Percentiles rank a stretch among this genome's conserved stretches.
phyloP scores from a whole-genome alignment of 169 alveolate genomes.

The Plasmodium sp. region DNA sequence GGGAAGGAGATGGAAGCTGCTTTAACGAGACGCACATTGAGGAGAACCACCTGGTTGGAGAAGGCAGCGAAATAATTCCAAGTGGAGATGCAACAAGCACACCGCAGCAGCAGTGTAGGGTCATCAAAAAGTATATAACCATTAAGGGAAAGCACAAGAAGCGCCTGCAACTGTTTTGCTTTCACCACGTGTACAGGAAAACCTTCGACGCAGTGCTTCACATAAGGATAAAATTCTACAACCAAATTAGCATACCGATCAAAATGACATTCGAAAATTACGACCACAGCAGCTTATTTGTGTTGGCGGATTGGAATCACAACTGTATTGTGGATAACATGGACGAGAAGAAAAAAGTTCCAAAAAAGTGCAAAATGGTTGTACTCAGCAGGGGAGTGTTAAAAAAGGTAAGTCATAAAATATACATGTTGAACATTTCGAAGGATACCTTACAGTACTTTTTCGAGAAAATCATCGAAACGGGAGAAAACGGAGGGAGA shows the following conservation, averaged over 20 bases:
- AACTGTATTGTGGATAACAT: background rate
- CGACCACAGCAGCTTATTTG: background rate
- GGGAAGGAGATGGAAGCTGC: background rate
- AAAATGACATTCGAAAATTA: slow-evolving; percentile 50
- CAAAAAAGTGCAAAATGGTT: background rate
- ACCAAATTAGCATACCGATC: slow-evolving; percentile 42
- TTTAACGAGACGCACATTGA: slow-evolving; percentile 3
- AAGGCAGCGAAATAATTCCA: background rate
- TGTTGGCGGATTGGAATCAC: slow-evolving; percentile 18
- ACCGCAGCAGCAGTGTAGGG: background rate
- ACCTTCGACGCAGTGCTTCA: slow-evolving; percentile 16
- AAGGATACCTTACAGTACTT: slow-evolving; percentile 9
- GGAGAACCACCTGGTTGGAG: background rate
- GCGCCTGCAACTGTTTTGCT: slow-evolving; percentile 27
- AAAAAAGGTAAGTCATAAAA: background rate
- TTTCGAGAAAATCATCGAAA: slow-evolving; percentile 24
- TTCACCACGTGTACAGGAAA: slow-evolving; percentile 34
- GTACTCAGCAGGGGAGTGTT: slow-evolving; percentile 40
- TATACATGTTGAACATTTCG: slow-evolving; percentile 41
- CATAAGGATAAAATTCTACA: slow-evolving; percentile 35
- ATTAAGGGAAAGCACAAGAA: slow-evolving; percentile 35
- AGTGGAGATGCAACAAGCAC: background rate
- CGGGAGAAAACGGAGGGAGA: background rate
- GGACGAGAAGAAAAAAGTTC: background rate
- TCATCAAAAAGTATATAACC: slow-evolving; percentile 34